phyloP scores from a whole-genome alignment of 1,139 yeast species.

The Yamadazyma sp. region DNA sequence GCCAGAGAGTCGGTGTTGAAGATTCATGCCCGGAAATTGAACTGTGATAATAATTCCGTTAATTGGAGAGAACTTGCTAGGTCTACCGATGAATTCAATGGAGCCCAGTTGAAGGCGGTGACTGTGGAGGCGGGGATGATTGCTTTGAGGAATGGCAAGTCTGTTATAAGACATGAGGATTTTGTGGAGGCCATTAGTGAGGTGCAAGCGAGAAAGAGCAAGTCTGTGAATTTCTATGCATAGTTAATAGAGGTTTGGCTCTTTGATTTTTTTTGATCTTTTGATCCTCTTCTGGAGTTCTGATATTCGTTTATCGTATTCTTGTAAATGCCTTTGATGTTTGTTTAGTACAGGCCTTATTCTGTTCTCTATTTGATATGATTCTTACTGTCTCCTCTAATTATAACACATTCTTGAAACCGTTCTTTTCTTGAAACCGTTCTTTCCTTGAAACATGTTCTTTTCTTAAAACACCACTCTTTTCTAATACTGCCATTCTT shows the following conservation, averaged over 20 bases:
- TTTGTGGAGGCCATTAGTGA: constrained; percentile 98
- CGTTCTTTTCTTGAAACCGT: too few relatives aligned
- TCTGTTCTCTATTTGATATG: too few relatives aligned
- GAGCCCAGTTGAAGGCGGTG: constrained; percentile 97
- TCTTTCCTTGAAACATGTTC: too few relatives aligned
- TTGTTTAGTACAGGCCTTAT: too few relatives aligned
- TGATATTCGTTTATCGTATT: too few relatives aligned
- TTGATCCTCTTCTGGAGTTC: too few relatives aligned
- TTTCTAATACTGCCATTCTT: too few relatives aligned
- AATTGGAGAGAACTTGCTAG: constrained; percentile 98
- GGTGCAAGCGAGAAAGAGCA: constrained; percentile 95
- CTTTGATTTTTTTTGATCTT: too few relatives aligned
- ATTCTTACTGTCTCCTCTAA: too few relatives aligned
- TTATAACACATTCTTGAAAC: too few relatives aligned
- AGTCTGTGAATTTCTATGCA: constrained; percentile 94
- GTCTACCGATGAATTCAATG: constrained; percentile 96
- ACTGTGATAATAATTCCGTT: constrained; percentile 79
- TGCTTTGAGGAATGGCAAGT: constrained; percentile 93
- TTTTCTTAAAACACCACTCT: too few relatives aligned
- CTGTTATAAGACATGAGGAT: constrained; percentile 92
- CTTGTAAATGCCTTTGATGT: too few relatives aligned
- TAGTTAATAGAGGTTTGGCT: constrained; percentile 6
- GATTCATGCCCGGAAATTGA: constrained; percentile 95
- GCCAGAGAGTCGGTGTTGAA: constrained; percentile 95
- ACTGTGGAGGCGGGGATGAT: constrained; percentile 99